Conservation (phyloP, 345 rosid genomes). For the Hypericum androsaemum region DNA sequence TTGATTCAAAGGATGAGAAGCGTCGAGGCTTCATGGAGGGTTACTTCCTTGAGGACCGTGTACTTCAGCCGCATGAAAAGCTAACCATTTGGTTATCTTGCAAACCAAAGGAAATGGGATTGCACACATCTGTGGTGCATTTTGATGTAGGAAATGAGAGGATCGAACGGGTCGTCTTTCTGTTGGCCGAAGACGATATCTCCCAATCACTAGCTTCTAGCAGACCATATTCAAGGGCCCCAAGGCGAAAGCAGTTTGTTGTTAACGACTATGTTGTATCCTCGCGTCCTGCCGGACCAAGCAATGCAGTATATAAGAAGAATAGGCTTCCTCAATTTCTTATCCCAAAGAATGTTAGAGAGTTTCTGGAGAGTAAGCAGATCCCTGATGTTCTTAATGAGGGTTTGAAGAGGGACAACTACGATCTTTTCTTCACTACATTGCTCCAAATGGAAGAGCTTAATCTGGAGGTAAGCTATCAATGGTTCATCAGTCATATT, state of each 20-base stretch:
- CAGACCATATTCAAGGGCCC: slow-evolving; percentile 11
- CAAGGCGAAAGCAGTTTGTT: slow-evolving; percentile 41
- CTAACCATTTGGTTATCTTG: background rate
- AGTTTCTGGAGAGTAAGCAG: slow-evolving; percentile 47
- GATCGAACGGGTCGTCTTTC: slow-evolving; percentile 37
- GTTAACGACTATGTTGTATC: slow-evolving; percentile 31
- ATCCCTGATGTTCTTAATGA: slow-evolving; percentile 32
- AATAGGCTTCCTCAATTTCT: slow-evolving; percentile 56
- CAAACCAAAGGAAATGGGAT: slow-evolving; percentile 1
- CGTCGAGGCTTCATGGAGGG: background rate
- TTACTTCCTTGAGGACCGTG: background rate
- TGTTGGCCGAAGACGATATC: slow-evolving; percentile 57
- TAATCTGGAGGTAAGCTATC: slow-evolving; percentile 56
- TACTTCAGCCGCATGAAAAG: slow-evolving; percentile 2
- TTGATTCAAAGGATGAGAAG: background rate
- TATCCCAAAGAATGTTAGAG: slow-evolving; percentile 59
- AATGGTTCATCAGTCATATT: slow-evolving; percentile 1
- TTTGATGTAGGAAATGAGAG: background rate
- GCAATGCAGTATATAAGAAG: slow-evolving; percentile 15
- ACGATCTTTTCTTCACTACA: slow-evolving; percentile 47
- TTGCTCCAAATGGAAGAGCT: slow-evolving; percentile 75
- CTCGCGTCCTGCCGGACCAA: slow-evolving; percentile 36
- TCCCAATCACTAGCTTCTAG: no score
- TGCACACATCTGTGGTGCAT: background rate
- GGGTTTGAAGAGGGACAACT: slow-evolving; percentile 41